phyloP scores from a whole-genome alignment of 805 yeast species.

The Wickerhamia fluorescens region DNA sequence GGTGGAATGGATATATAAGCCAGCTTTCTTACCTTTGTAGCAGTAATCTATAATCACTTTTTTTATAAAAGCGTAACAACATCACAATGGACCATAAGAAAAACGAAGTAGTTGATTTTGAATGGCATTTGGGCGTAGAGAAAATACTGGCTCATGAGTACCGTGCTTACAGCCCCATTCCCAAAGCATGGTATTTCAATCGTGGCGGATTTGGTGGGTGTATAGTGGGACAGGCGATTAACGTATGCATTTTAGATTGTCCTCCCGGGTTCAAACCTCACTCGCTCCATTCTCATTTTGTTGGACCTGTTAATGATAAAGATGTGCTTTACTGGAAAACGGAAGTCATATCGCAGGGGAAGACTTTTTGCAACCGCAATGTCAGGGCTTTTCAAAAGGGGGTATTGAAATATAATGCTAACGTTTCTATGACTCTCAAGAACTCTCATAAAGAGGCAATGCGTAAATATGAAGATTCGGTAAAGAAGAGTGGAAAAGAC shows the following conservation, averaged over 20 bases:
- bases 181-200: constrained; percentile 20
- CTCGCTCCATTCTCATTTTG: constrained; percentile 27
- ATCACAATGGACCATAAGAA: no score
- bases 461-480: constrained; percentile 17
- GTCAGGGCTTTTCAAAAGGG: constrained; percentile 22
- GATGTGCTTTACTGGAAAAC: constrained; percentile 23
- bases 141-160: constrained; percentile 10
- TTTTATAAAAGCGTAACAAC: no score
- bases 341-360: constrained; percentile 27
- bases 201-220: constrained; percentile 30
- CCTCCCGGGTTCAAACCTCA: constrained; percentile 29
- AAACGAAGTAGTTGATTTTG: no score
- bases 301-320: constrained; percentile 13
- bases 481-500: constrained; percentile 7
- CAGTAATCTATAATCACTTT: no score
- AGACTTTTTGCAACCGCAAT: constrained; percentile 26
- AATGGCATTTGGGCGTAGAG: constrained; percentile 16
- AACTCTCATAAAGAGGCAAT: constrained; percentile 19
- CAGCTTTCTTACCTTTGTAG: no score
- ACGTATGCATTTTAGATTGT: constrained; percentile 24
- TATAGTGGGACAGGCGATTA: constrained; percentile 28
- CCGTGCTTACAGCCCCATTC: constrained; percentile 19
- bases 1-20: no score
- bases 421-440: constrained; percentile 26
- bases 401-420: constrained; percentile 19